Evolutionary conservation across 2,329 filamentous ascomycete genomes (phyloP).

Genomic region (Huntiella abstrusa): DNA sequence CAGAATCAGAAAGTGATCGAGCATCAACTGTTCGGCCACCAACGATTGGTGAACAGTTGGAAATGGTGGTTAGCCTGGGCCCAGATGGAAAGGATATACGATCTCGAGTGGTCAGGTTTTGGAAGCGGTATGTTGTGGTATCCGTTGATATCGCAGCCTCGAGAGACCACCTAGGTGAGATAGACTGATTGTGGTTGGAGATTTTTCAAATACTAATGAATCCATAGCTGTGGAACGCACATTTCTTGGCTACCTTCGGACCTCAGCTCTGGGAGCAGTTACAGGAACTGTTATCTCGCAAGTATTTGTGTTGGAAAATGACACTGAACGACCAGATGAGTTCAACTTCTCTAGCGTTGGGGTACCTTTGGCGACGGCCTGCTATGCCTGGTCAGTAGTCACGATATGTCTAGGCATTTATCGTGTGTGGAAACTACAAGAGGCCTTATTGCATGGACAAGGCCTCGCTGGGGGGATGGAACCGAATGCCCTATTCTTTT

Average conservation of each 20-base stretch:
- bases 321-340: not conserved
- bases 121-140: conserved; percentile 7
- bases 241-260: conserved; percentile 55
- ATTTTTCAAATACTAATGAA: not conserved
- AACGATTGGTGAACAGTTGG: not conserved
- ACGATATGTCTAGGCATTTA: conserved; percentile 17
- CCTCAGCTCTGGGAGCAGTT: conserved; percentile 49
- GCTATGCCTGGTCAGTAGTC: conserved; percentile 23
- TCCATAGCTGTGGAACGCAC: conserved; percentile 50
- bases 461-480: conserved; percentile 17
- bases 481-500: conserved; percentile 3
- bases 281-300: conserved; percentile 47
- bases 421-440: conserved; percentile 18
- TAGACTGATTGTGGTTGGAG: not conserved
- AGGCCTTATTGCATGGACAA: conserved; percentile 16
- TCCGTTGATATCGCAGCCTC: conserved; percentile 7
- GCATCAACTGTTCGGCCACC: not conserved
- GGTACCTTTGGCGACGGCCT: conserved; percentile 32
- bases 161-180: conserved; percentile 10
- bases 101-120: conserved; percentile 1
- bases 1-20: not conserved
- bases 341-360: conserved; percentile 44
- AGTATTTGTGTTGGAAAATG: conserved; percentile 36
- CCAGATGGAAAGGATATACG: not conserved
- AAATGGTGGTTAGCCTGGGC: not conserved